Conservation (phyloP, 2,329 filamentous ascomycete genomes). For the Fulvia fulva region DNA sequence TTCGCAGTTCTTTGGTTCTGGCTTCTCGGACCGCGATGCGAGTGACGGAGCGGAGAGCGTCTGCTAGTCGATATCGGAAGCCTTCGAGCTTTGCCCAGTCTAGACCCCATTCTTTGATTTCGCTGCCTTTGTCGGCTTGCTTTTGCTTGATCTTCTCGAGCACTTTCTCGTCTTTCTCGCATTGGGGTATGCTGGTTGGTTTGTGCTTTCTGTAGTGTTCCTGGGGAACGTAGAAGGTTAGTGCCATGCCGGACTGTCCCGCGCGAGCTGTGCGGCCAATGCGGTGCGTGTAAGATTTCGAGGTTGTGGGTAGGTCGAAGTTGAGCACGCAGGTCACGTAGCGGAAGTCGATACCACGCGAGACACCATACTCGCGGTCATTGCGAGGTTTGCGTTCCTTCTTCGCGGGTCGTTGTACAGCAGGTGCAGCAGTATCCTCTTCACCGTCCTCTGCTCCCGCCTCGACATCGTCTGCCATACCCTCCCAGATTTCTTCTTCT, state of each 20-base stretch:
- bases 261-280: conserved; percentile 91
- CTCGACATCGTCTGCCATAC: conserved; percentile 9
- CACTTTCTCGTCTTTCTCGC: conserved; percentile 80
- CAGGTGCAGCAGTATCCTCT: conserved; percentile 26
- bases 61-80: conserved; percentile 91
- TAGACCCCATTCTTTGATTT: conserved; percentile 86
- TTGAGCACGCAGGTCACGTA: conserved; percentile 94
- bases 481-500: conserved; percentile 25
- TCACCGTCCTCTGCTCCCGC: conserved; percentile 22
- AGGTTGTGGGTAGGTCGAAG: conserved; percentile 85
- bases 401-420: conserved; percentile 35
- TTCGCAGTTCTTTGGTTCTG: conserved; percentile 76
- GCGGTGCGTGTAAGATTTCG: conserved; percentile 93
- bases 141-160: conserved; percentile 74
- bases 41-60: conserved; percentile 86
- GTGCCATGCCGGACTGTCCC: conserved; percentile 85
- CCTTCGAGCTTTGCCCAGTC: conserved; percentile 91
- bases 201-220: conserved; percentile 84
- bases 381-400: conserved; percentile 61
- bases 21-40: conserved; percentile 86
- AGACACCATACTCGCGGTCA: conserved; percentile 91
- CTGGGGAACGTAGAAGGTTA: conserved; percentile 88
- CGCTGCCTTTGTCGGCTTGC: conserved; percentile 72
- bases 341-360: conserved; percentile 92
- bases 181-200: conserved; percentile 70